Evolutionary conservation across 768 basidiomycete genomes (phyloP), one percentile per base, ranked within the genome.

Genomic region (Cubamyces sp.): DNA sequence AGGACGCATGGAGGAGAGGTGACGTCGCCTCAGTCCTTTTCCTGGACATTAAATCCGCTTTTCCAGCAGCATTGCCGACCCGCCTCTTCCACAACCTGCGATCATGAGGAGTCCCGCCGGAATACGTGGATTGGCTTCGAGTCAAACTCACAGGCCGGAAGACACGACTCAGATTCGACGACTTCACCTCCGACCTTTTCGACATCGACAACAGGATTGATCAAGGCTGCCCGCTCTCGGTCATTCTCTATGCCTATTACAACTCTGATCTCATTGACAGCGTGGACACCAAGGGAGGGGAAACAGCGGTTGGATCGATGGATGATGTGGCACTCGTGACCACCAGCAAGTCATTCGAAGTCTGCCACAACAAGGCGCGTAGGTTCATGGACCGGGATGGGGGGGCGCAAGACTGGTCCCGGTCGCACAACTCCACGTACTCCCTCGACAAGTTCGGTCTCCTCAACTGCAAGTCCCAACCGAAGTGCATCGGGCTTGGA

Each of bases 31-130:
- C 49, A 54, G 28, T 71, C 1, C 60, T 80, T 0, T 67, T 74
- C 9, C 53, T 74, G 6, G 70, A 62, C 12, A 69, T 82, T 41
- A 76, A 79, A 42, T 68, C 72, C 2, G 74, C 75, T 0, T 82
- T 68, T 37, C 66, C 67, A 3, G 62, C 57, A 26, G 60, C 57
- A 1, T 47, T 21, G 18, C 47, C 59, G 6, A 50, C 51, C 1
- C 49, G 53, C 21, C 61, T 68, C n/a, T 56, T 52, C 26, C 64
- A 68, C 52, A 59, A 62, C 49, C 46, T 68, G 57, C 57, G 61
- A 8, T 1, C 14, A 26, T 14, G 61, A 6, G 60, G 67, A 2
- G 40, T 68, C n/a, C 67, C 67, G 18, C 43, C 45, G n/a, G 54
- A 65, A 12, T 49, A 62, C 34, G 65, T 70, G 5, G 49, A 50